Conservation (phyloP, 139 green algal genomes). For the Chlorella sp. region DNA sequence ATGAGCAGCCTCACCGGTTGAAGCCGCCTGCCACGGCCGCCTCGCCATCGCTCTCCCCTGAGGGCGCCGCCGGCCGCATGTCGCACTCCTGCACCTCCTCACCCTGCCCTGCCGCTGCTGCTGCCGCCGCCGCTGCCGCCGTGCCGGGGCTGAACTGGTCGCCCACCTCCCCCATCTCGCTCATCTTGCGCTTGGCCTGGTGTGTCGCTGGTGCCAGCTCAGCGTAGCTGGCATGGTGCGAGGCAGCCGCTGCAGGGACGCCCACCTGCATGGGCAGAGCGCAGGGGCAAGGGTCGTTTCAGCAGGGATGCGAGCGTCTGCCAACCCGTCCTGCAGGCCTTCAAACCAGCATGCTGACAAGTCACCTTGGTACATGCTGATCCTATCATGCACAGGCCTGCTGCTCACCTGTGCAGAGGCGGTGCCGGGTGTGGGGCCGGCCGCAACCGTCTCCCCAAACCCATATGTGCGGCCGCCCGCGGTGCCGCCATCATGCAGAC, state of each 20-base stretch:
- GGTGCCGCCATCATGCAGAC: slow-evolving; percentile 20
- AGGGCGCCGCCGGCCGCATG: background rate
- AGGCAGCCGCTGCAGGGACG: background rate
- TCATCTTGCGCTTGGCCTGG: slow-evolving; percentile 35
- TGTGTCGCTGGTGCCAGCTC: background rate
- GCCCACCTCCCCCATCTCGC: slow-evolving; percentile 34
- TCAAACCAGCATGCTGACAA: too few species aligned
- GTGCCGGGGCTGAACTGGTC: slow-evolving; percentile 3
- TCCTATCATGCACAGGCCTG: background rate
- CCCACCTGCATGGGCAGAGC: background rate
- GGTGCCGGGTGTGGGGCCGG: slow-evolving; percentile 5
- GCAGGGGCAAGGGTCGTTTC: background rate
- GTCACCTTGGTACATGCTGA: too few species aligned
- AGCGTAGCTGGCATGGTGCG: slow-evolving; percentile 4
- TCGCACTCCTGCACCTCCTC: slow-evolving; percentile 1
- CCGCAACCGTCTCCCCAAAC: slow-evolving; percentile 25
- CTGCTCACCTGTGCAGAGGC: slow-evolving; percentile 7
- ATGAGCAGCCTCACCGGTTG: background rate
- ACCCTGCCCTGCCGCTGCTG: background rate
- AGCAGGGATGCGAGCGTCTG: too few species aligned
- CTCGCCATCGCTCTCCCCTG: slow-evolving; percentile 3
- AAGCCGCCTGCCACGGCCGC: background rate
- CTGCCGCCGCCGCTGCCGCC: background rate
- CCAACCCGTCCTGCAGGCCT: too few species aligned
- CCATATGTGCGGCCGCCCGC: slow-evolving; percentile 6